Conservation (phyloP, 768 basidiomycete species). For the Mycena belliarum region DNA sequence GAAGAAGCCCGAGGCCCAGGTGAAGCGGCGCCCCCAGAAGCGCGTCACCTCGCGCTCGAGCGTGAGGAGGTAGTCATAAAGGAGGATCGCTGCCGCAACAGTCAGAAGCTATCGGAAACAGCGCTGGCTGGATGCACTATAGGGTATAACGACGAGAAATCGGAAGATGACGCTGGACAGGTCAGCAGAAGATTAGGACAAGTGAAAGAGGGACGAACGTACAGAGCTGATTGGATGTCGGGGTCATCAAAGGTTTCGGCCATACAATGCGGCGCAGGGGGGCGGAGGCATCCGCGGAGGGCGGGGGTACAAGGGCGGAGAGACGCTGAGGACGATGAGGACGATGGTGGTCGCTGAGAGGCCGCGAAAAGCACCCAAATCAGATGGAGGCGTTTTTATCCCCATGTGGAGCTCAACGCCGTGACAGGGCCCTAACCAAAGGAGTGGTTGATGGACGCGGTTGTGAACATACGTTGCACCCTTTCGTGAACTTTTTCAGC, state of each 20-base stretch:
- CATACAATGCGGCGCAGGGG: neutral
- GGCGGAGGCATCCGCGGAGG: no score
- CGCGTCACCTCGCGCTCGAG: conserved; percentile 41
- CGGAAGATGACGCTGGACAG: conserved; percentile 6
- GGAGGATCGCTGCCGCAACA: conserved; percentile 42
- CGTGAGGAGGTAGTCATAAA: conserved; percentile 51
- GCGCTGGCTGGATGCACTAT: conserved; percentile 22
- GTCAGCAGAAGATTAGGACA: neutral
- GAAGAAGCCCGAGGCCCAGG: conserved; percentile 39
- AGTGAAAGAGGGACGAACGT: neutral
- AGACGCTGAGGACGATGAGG: no score
- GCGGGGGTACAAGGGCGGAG: no score
- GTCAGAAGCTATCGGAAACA: neutral
- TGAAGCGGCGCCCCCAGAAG: conserved; percentile 41
- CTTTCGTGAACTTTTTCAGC: no score
- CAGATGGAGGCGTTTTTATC: no score
- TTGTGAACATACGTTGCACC: no score
- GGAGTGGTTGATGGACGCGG: no score
- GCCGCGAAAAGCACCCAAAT: no score
- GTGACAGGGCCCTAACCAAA: no score
- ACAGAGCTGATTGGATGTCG: conserved; percentile 9
- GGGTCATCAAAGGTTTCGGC: neutral
- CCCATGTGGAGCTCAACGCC: no score
- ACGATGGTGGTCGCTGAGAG: no score
- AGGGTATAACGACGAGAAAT: conserved; percentile 26